Conservation (phyloP, 2,329 filamentous ascomycete genomes). For the Kalaharituber pfeilii region DNA sequence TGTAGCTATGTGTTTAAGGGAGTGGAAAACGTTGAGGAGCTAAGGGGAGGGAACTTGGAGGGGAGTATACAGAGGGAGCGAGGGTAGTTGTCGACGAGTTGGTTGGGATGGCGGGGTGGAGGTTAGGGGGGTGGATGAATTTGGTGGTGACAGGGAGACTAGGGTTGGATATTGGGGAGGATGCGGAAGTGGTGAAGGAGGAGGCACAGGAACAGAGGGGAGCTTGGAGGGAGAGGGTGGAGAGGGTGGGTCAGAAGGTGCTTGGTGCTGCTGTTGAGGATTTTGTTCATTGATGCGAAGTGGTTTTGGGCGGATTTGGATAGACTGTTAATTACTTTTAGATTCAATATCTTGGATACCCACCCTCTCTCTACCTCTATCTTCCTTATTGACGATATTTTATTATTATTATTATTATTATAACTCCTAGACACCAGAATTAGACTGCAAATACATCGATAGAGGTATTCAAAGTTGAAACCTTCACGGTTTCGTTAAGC, state of each 20-base stretch:
- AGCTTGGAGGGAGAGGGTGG: not conserved
- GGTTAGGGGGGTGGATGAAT: conserved; percentile 51
- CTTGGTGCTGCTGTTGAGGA: not conserved
- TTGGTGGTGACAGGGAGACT: conserved; percentile 32
- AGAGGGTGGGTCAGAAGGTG: not conserved
- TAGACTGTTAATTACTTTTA: no score
- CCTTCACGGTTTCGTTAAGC: no score
- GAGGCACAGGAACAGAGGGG: conserved; percentile 2
- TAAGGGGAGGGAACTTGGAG: conserved; percentile 33
- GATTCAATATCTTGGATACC: no score
- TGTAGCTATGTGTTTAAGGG: conserved; percentile 33
- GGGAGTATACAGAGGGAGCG: conserved; percentile 45
- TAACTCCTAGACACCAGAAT: no score
- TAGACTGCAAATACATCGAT: no score
- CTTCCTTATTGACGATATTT: no score
- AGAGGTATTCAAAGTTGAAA: no score
- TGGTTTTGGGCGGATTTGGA: no score
- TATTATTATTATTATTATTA: no score
- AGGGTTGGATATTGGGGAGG: conserved; percentile 7
- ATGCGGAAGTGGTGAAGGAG: conserved; percentile 23
- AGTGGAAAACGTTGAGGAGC: conserved; percentile 36
- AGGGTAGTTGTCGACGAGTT: conserved; percentile 48
- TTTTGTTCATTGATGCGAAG: no score
- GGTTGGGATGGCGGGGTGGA: conserved; percentile 50
- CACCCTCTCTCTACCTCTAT: no score